phyloP scores from a whole-genome alignment of 1,139 yeast genomes.

The Scheffersomyces cryptocercus region DNA sequence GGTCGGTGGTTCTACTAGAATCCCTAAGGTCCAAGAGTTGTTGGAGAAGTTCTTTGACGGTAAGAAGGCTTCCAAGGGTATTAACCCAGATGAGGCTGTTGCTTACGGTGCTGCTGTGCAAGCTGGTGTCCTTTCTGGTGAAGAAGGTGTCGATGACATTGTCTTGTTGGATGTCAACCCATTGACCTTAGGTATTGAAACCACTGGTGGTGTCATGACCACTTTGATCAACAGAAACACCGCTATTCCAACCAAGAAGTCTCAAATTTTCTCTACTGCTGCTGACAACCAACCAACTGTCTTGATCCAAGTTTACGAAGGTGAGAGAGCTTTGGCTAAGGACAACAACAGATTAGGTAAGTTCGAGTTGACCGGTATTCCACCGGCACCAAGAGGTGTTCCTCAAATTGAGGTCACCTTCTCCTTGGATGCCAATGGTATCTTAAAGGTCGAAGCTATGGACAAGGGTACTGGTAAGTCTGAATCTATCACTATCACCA shows the following conservation, averaged over 20 bases:
- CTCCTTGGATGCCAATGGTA: slow-evolving; percentile 51
- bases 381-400: slow-evolving; percentile 53
- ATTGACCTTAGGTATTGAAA: slow-evolving; percentile 51
- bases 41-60: slow-evolving; percentile 87
- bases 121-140: slow-evolving; percentile 92
- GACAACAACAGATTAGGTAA: slow-evolving; percentile 48
- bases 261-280: slow-evolving; percentile 49
- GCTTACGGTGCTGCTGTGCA: slow-evolving; percentile 66
- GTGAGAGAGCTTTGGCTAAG: slow-evolving; percentile 50
- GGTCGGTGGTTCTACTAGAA: slow-evolving; percentile 98
- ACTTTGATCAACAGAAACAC: slow-evolving; percentile 50
- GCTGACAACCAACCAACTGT: slow-evolving; percentile 52
- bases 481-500: slow-evolving; percentile 90
- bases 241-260: slow-evolving; percentile 50
- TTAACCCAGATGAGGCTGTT: slow-evolving; percentile 82
- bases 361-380: slow-evolving; percentile 49
- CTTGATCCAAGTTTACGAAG: slow-evolving; percentile 49
- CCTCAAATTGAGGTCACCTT: slow-evolving; percentile 52
- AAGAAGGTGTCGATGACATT: slow-evolving; percentile 51
- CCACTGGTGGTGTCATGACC: slow-evolving; percentile 52
- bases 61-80: slow-evolving; percentile 92
- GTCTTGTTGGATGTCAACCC: slow-evolving; percentile 52
- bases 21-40: slow-evolving; percentile 93
- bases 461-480: slow-evolving; percentile 65
- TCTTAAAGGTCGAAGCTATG: slow-evolving; percentile 47